Conservation (phyloP, 2,329 filamentous ascomycete genomes). For the Teratosphaeria nubilosa region DNA sequence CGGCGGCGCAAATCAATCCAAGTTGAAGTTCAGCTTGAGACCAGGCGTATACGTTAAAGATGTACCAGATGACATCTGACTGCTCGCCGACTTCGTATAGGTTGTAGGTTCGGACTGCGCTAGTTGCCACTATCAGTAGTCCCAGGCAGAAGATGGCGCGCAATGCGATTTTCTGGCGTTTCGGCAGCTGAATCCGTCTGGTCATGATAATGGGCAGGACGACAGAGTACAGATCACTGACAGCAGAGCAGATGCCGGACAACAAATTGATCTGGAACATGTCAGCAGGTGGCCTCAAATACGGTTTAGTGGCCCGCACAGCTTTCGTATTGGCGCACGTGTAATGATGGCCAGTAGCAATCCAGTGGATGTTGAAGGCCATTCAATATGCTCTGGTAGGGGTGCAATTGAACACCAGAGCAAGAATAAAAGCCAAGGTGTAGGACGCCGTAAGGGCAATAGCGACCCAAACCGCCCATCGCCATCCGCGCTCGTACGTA, state of each 20-base stretch:
- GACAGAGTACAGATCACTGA: conserved; percentile 33
- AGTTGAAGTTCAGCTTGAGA: conserved; percentile 33
- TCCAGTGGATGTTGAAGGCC: conserved; percentile 5
- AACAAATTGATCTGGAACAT: conserved; percentile 30
- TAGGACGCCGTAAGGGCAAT: conserved; percentile 32
- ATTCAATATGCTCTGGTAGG: conserved; percentile 34
- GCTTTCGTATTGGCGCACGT: conserved; percentile 18
- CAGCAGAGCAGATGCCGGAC: conserved; percentile 28
- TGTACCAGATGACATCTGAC: conserved; percentile 32
- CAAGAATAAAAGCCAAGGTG: conserved; percentile 27
- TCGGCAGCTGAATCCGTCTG: conserved; percentile 34
- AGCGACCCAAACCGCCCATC: conserved; percentile 27
- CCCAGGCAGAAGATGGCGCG: conserved; percentile 36
- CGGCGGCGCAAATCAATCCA: conserved; percentile 33
- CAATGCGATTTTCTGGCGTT: conserved; percentile 34
- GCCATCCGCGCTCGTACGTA: conserved; percentile 26
- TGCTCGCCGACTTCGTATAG: conserved; percentile 22
- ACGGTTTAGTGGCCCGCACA: neutral
- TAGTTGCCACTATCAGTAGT: conserved; percentile 30
- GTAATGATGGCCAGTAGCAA: conserved; percentile 14
- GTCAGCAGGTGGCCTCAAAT: conserved; percentile 7
- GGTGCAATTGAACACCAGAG: conserved; percentile 29
- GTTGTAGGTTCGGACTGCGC: conserved; percentile 30
- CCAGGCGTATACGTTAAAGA: conserved; percentile 31
- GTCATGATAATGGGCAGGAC: conserved; percentile 35